Evolutionary conservation across 495 filamentous ascomycete genomes (phyloP).

Genomic region (Bombardia bombarda): DNA sequence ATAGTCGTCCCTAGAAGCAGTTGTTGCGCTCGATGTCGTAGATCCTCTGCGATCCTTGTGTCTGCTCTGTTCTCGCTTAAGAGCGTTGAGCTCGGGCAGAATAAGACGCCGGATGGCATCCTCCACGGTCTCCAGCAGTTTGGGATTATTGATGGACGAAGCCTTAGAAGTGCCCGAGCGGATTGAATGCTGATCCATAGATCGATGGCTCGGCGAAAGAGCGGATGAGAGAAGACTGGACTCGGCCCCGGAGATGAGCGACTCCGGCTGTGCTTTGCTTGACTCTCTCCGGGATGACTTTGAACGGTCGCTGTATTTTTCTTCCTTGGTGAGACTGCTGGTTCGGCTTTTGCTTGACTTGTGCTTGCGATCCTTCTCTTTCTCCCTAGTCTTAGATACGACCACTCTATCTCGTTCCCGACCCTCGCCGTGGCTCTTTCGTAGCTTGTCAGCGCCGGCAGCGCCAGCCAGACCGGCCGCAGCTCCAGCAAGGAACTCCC

Average conservation of each 20-base stretch:
- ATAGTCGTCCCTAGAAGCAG: slow-evolving; percentile 51
- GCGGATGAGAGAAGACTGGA: slow-evolving; percentile 70
- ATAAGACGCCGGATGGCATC: slow-evolving; percentile 91
- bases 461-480: slow-evolving; percentile 28
- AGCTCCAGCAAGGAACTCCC: slow-evolving; percentile 28
- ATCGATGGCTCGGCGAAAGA: slow-evolving; percentile 60
- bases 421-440: slow-evolving; percentile 34
- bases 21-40: slow-evolving; percentile 48
- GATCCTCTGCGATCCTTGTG: slow-evolving; percentile 50
- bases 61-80: slow-evolving; percentile 80
- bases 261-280: slow-evolving; percentile 55
- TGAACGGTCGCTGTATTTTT: slow-evolving; percentile 31
- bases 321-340: slow-evolving; percentile 58
- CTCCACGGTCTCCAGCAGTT: slow-evolving; percentile 89
- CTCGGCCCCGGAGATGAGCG: slow-evolving; percentile 52
- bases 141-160: slow-evolving; percentile 90
- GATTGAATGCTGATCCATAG: slow-evolving; percentile 67
- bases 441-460: slow-evolving; percentile 42
- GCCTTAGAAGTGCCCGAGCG: slow-evolving; percentile 65
- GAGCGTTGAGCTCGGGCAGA: slow-evolving; percentile 79
- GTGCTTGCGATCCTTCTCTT: slow-evolving; percentile 40
- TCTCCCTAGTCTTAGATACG: slow-evolving; percentile 22
- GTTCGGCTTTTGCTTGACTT: slow-evolving; percentile 49
- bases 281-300: slow-evolving; percentile 55
- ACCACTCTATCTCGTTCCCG: slow-evolving; percentile 19